Evolutionary conservation across 768 basidiomycete species (phyloP).

Genomic region (Leccinum imitatum): DNA sequence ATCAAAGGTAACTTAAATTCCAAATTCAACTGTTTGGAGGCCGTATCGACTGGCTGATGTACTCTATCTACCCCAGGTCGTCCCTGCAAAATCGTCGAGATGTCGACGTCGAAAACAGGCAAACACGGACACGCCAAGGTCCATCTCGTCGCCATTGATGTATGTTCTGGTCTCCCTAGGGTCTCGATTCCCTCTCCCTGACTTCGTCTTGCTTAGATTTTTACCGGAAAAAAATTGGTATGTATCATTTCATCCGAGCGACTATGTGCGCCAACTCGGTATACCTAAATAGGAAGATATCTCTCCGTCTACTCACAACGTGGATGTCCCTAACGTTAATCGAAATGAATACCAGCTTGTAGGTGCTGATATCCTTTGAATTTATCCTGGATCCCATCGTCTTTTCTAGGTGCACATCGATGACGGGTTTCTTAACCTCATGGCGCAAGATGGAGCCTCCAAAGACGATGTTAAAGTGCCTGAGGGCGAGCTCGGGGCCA

Average conservation of each 20-base stretch:
- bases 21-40: neutral
- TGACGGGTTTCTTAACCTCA: conserved; percentile 93
- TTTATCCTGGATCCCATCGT: conserved; percentile 4
- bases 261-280: neutral
- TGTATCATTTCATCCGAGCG: conserved; percentile 25
- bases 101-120: conserved; percentile 99
- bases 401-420: conserved; percentile 74
- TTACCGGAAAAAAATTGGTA: conserved; percentile 96
- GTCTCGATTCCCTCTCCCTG: conserved; percentile 3
- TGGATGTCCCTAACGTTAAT: conserved; percentile 95
- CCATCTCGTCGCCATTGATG: conserved; percentile 95
- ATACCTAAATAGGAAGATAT: conserved; percentile 73
- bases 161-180: conserved; percentile 42
- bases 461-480: conserved; percentile 97
- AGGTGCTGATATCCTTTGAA: conserved; percentile 24
- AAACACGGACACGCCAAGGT: conserved; percentile 99
- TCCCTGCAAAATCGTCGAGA: conserved; percentile 98
- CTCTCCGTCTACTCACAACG: conserved; percentile 97
- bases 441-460: conserved; percentile 71
- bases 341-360: conserved; percentile 86
- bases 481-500: conserved; percentile 74
- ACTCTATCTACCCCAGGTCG: conserved; percentile 47
- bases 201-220: conserved; percentile 62
- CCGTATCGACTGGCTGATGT: conserved; percentile 5
- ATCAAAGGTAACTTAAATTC: conserved; percentile 66